These are phyloP conservation scores for Trypanosoma platydactyli DNA, from an alignment of 208 protist genomes.

Conservation along the genomic window DNA sequence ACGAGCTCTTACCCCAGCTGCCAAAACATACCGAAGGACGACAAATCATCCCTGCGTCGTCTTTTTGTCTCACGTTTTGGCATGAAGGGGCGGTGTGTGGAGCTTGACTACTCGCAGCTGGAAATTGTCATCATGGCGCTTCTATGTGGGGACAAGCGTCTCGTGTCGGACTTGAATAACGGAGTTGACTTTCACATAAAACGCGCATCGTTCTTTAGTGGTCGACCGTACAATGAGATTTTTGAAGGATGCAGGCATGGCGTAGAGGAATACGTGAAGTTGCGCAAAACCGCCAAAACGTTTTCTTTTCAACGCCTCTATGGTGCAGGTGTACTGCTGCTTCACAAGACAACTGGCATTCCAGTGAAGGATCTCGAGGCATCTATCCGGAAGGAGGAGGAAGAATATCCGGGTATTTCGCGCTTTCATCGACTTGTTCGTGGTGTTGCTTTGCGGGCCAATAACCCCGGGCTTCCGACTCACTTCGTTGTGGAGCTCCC, in stretches of 20 bases:
- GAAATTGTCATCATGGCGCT: slow-evolving; percentile 85
- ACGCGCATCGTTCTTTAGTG: slow-evolving; percentile 84
- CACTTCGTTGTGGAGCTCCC: slow-evolving; percentile 83
- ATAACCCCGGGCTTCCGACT: slow-evolving; percentile 83
- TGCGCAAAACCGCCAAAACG: slow-evolving; percentile 87
- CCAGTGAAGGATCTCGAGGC: slow-evolving; percentile 60
- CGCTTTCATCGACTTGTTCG: slow-evolving; percentile 70
- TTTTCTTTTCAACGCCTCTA: slow-evolving; percentile 92
- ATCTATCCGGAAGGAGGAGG: slow-evolving; percentile 69
- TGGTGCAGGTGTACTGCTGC: slow-evolving; percentile 72
- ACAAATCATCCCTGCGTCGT: slow-evolving; percentile 75
- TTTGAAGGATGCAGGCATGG: slow-evolving; percentile 61
- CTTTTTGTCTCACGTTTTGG: slow-evolving; percentile 86
- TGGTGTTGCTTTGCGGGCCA: slow-evolving; percentile 67
- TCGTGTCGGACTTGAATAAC: slow-evolving; percentile 61
- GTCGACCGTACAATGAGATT: slow-evolving; percentile 80
- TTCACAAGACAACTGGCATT: slow-evolving; percentile 89
- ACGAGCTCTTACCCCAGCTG: slow-evolving; percentile 83
- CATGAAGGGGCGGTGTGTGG: slow-evolving; percentile 68
- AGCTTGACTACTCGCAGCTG: slow-evolving; percentile 91
- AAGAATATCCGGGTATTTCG: slow-evolving; percentile 77
- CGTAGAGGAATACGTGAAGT: slow-evolving; percentile 57
- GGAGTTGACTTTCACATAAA: slow-evolving; percentile 90
- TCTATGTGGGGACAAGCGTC: slow-evolving; percentile 64
- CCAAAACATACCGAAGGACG: slow-evolving; percentile 89